Base-by-base conservation (phyloP, 257 asterid genomes). In the Anisodus acutangulus region DNA sequence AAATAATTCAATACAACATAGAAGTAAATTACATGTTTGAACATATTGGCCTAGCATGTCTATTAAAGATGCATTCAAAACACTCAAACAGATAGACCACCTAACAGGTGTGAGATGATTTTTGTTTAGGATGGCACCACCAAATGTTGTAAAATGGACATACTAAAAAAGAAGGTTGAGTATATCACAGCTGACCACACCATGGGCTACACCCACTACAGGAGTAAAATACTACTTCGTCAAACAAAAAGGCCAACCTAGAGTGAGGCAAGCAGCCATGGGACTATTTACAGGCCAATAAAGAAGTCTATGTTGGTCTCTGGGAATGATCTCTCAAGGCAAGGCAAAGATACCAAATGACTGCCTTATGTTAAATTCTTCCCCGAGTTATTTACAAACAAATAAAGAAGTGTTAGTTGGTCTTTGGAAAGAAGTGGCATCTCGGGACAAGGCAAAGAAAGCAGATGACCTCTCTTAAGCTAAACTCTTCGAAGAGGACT, bases 11-110 rank as follows among this genome's bases (percentile, higher is more conserved):
- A 12, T 2, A 64, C 17, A 35, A 5, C 19, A 35, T 35, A 31
- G 31, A 31, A 31, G 41, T 13, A 35, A 57, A 12, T 66, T 11
- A 67, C 22, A 67, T 6, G 74, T 37, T 67, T 67, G 49, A 67
- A 13, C 74, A 67, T 35, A 13, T 37, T 35, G 47, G 7, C n/a
- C 72, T 66, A 17, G 19, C 45, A 66, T 66, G n/a, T 11, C 72
- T 5, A 26, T 31, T 66, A 35, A 6, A 67, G 74, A 67, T 67
- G 49, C 74, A 67, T 35, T 67, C 4, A 67, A 37, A 67, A 13
- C 74, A 67, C 72, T 26, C 49, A 13, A 13, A 35, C 74, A 35
- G 16, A 67, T 67, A 67, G 45, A 67, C 74, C 74, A 67, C 22
- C n/a, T 6, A 60, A 67, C 10, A 35, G 47, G 9, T 67, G 11